A percentile compares a stretch with the other conserved stretches of the same genome.
These are phyloP conservation scores for Dittrichia graveolens DNA, from an alignment of 129 eudicot species.

Conservation along the genomic window DNA sequence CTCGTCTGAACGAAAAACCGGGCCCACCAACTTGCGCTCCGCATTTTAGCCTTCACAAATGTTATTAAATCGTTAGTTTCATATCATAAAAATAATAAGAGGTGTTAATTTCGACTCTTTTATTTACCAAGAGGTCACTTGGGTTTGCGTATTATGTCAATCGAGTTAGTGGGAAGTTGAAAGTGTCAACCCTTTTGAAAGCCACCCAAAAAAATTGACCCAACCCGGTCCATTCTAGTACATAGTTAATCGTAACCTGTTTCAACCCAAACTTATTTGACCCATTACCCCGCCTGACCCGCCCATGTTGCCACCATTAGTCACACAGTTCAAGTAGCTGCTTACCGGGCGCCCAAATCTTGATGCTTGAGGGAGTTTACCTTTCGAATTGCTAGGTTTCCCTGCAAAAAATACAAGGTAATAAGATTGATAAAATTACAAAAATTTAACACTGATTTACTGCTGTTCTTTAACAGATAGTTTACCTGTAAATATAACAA, in stretches of 20 bases:
- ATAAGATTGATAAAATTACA: background rate
- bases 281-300: background rate
- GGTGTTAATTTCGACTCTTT: background rate
- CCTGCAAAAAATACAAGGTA: slow-evolving; percentile 40
- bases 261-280: no score
- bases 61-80: slow-evolving; percentile 20
- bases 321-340: background rate
- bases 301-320: background rate
- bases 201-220: no score
- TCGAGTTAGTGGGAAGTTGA: no score
- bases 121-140: background rate
- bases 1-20: slow-evolving; percentile 76
- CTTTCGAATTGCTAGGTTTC: slow-evolving; percentile 57
- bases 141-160: slow-evolving; percentile 3
- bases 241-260: no score
- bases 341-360: slow-evolving; percentile 84
- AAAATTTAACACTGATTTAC: background rate
- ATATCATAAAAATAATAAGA: background rate
- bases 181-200: no score
- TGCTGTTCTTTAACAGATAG: background rate
- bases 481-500: slow-evolving; percentile 77
- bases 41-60: slow-evolving; percentile 71
- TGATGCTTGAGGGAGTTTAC: slow-evolving; percentile 63
- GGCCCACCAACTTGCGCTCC: slow-evolving; percentile 82
- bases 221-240: background rate